A percentile compares a stretch with the other conserved stretches of the same genome.
Evolutionary conservation across 768 basidiomycete species (phyloP).

Genomic region (Suillus subaureus): DNA sequence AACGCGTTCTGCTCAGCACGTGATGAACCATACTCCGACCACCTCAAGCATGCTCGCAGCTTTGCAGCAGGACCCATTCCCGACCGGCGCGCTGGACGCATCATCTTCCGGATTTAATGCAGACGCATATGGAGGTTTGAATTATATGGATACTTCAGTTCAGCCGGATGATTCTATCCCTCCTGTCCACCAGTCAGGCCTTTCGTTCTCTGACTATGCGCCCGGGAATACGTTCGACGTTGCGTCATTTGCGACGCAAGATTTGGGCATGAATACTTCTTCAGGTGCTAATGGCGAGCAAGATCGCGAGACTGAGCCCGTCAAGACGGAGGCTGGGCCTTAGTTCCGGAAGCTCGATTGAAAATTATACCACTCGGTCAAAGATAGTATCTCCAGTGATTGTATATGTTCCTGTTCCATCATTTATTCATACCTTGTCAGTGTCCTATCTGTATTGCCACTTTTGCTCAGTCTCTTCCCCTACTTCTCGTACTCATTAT

Average conservation of each 20-base stretch:
- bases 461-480: constrained; percentile 32
- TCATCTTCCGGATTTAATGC: constrained; percentile 61
- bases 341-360: constrained; percentile 22
- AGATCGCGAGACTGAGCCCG: constrained; percentile 62
- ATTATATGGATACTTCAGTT: constrained; percentile 75
- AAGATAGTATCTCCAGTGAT: constrained; percentile 28
- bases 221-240: constrained; percentile 72
- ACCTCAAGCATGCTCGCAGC: constrained; percentile 92
- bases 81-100: constrained; percentile 65
- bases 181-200: constrained; percentile 59
- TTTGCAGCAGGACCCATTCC: constrained; percentile 76
- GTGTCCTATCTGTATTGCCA: constrained; percentile 39
- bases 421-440: constrained; percentile 41
- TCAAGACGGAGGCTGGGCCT: constrained; percentile 63
- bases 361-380: constrained; percentile 24
- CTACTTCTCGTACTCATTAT: constrained; percentile 33
- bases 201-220: constrained; percentile 74
- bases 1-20: constrained; percentile 52
- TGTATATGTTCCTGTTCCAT: constrained; percentile 32
- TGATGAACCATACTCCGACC: constrained; percentile 82
- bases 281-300: constrained; percentile 56
- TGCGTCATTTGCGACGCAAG: constrained; percentile 63
- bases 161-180: constrained; percentile 65
- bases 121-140: constrained; percentile 69
- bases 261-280: constrained; percentile 59